Evolutionary conservation across 768 basidiomycete genomes (phyloP).

Genomic region (Hortiboletus flavorubellus): DNA sequence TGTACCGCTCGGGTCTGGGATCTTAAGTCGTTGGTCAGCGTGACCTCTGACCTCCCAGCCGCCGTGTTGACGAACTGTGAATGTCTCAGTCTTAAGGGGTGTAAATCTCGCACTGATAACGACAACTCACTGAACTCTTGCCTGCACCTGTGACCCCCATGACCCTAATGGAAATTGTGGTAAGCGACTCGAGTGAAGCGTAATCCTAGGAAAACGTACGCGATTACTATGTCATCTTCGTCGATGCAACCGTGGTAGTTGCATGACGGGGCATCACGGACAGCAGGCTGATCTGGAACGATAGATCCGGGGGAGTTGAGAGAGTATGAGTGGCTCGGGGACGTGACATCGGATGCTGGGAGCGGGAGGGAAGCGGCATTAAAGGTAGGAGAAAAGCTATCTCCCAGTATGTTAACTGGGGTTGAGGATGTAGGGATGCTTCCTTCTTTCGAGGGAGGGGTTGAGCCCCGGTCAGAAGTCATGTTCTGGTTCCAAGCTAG

Average conservation of each 20-base stretch:
- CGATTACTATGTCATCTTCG: conserved; percentile 15
- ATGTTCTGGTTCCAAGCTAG: background rate
- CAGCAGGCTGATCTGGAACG: background rate
- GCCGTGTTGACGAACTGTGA: conserved; percentile 14
- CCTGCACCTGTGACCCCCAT: conserved; percentile 18
- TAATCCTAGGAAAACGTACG: conserved; percentile 6
- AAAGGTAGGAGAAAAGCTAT: background rate
- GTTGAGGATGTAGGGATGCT: background rate
- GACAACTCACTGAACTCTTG: conserved; percentile 19
- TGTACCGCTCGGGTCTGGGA: conserved; percentile 9
- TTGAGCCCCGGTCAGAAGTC: background rate
- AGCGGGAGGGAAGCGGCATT: background rate
- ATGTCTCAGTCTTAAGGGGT: background rate
- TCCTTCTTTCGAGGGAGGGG: background rate
- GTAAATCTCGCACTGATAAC: background rate
- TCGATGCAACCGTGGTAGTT: background rate
- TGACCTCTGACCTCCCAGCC: background rate
- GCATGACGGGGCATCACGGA: background rate
- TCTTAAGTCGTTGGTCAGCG: background rate
- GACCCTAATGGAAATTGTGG: conserved; percentile 1
- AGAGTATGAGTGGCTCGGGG: background rate
- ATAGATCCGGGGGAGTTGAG: background rate
- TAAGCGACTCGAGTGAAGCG: background rate
- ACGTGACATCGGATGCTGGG: background rate
- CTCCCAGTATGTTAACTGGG: background rate